Evolutionary conservation across 331 rosid species (phyloP), one percentile per base, ranked within the genome.

Genomic region (Ulmus americana): DNA sequence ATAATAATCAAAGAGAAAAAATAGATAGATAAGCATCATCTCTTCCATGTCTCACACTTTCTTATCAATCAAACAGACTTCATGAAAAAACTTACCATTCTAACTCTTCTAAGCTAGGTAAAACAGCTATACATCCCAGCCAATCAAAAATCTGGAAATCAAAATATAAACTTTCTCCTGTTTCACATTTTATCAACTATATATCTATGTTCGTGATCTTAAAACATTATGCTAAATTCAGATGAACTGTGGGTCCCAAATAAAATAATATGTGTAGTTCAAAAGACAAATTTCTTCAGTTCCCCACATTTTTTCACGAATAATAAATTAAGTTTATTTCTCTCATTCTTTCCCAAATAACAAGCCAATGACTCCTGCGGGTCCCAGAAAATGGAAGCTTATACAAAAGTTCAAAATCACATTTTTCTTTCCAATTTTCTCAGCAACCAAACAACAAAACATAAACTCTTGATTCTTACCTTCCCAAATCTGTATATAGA

Each of bases 401-500:
- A 28, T 28, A 28, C 35, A 2, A 28, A 28, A 28, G 20, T 41
- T 13, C 16, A 48, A 48, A 13, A 48, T 48, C 40, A 9, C 45
- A 20, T 56, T 8, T 28, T 16, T 59, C 28, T n/a, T 10, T 11
- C 39, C 39, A 40, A 51, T 56, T 56, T 70, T 52, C 77, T 61
- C 59, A 54, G 39, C 61, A 65, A 76, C 44, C 58, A 63, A 70
- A 61, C 74, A 69, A 55, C 44, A 15, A 55, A 70, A 12, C 10
- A 54, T 14, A 50, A 8, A 12, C 46, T 58, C 13, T 6, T 39
- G n/a, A 6, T 22, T 3, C 61, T 70, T 61, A 90, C 98, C 96
- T 73, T 84, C 49, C 95, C 96, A 74, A 85, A 83, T 48, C 94
- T 80, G 82, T 76, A 81, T 66, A 92, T 89, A 38, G 95, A 85